Base-by-base conservation (phyloP, 371 early-diverging fungal genomes). In the Entomophthora muscae region DNA sequence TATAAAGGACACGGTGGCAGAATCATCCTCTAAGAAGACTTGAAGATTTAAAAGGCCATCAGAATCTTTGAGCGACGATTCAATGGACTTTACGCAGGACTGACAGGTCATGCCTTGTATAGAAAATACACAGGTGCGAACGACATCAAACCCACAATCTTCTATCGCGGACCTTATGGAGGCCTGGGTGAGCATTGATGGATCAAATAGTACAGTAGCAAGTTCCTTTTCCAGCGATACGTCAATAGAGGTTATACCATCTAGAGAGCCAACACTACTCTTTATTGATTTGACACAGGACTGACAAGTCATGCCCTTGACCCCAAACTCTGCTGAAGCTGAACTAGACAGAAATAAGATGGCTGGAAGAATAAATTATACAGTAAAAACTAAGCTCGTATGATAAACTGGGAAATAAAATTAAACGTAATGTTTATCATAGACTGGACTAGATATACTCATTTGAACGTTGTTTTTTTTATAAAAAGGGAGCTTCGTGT, bases 231-330 rank as follows among this genome's bases (percentile, higher is more conserved):
- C 75, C 26, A 85, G 70, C 24, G 72, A 71, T 21, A 86, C 81
- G 0, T 73, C 59, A 2, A 75, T 75, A 1, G 63, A 26, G 0
- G 57, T 54, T 30, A 85, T 65, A 13, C 86, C 84, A 0, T 67
- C 63, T 10, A 72, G 32, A 5, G 60, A 71, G 2, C 57, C 60
- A 29, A 86, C 69, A 22, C 74, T 78, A 1, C 67, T 53, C 32
- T 81, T 76, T 66, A 83, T 82, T 22, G 88, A 75, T 23, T 77
- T 76, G 13, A 90, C 89, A 65, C 91, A 90, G 21, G 88, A 86
- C 62, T 82, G 78, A 73, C 91, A 90, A 13, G 90, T 90, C 90
- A 91, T 91, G n/a, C 91, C 90, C 30, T 75, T 58, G 27, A 90
- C 83, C 30, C 74, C 69, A 26, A 81, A 64, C 22, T 53, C 69